These are phyloP conservation scores for Citrullus mucosospermus DNA, from an alignment of 306 rosid species.

Conservation along the genomic window DNA sequence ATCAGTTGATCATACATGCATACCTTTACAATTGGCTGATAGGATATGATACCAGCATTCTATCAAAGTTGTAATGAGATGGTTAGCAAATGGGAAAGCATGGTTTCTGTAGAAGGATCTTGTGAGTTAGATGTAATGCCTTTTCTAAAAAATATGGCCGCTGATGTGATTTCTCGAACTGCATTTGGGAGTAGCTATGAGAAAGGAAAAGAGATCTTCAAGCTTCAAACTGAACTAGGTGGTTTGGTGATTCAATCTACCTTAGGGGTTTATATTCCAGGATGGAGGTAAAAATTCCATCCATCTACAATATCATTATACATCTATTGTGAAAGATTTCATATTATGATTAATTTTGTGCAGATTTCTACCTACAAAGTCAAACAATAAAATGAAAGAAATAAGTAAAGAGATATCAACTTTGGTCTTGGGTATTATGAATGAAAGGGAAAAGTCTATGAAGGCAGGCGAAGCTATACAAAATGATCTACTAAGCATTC, in stretches of 20 bases:
- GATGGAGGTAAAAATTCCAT: constrained; percentile 21
- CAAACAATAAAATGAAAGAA: constrained; percentile 19
- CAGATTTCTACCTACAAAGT: constrained; percentile 7
- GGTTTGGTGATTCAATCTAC: neutral
- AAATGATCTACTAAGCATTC: constrained; percentile 27
- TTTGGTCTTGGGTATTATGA: constrained; percentile 7
- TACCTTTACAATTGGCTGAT: no score
- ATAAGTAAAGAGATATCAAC: constrained; percentile 6
- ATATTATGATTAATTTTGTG: neutral
- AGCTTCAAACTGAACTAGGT: constrained; percentile 16
- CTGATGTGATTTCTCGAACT: constrained; percentile 17
- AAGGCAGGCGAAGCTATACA: constrained; percentile 11
- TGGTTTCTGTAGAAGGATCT: neutral
- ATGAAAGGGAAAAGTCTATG: constrained; percentile 23
- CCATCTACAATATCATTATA: no score
- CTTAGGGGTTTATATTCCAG: constrained; percentile 9
- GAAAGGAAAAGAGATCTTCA: constrained; percentile 9
- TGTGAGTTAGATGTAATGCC: constrained; percentile 3
- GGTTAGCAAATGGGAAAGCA: neutral
- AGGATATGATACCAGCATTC: constrained; percentile 14
- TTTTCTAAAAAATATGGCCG: neutral
- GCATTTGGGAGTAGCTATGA: constrained; percentile 31
- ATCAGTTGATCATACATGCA: no score
- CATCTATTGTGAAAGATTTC: neutral
- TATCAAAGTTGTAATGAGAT: constrained; percentile 7